phyloP scores from a whole-genome alignment of 2,329 filamentous ascomycete genomes.

The Botrytis deweyae region DNA sequence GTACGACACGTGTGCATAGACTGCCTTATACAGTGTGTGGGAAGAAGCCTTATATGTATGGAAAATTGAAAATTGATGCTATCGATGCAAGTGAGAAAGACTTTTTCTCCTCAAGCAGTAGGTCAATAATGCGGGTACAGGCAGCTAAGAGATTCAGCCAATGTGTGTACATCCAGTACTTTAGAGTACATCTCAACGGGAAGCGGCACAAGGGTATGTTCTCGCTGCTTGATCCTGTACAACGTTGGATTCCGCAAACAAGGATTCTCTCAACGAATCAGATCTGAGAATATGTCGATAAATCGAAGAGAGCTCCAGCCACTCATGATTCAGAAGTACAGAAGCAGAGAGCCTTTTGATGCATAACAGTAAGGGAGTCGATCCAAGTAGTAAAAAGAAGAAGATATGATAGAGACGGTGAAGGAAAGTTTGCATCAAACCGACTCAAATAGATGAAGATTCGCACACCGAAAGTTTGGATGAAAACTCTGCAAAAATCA shows the following conservation, averaged over 20 bases:
- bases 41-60: conserved; percentile 19
- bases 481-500: conserved; percentile 10
- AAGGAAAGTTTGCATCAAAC: not conserved
- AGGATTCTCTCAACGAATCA: not conserved
- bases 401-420: conserved; percentile 8
- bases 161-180: conserved; percentile 4
- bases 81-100: conserved; percentile 18
- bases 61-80: conserved; percentile 15
- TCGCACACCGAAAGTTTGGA: conserved; percentile 10
- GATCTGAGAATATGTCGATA: not conserved
- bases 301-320: not conserved
- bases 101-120: conserved; percentile 3
- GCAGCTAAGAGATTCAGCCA: conserved; percentile 6
- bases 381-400: not conserved
- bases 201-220: conserved; percentile 6
- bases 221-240: conserved; percentile 19
- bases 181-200: conserved; percentile 14
- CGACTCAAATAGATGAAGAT: conserved; percentile 6
- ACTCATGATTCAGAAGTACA: conserved; percentile 12
- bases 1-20: conserved; percentile 23
- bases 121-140: not conserved
- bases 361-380: conserved; percentile 12
- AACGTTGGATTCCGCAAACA: conserved; percentile 2
- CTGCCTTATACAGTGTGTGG: conserved; percentile 15
- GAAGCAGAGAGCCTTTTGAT: not conserved